Evolutionary conservation across 495 filamentous ascomycete species (phyloP).

Genomic region (Extremus antarcticus): DNA sequence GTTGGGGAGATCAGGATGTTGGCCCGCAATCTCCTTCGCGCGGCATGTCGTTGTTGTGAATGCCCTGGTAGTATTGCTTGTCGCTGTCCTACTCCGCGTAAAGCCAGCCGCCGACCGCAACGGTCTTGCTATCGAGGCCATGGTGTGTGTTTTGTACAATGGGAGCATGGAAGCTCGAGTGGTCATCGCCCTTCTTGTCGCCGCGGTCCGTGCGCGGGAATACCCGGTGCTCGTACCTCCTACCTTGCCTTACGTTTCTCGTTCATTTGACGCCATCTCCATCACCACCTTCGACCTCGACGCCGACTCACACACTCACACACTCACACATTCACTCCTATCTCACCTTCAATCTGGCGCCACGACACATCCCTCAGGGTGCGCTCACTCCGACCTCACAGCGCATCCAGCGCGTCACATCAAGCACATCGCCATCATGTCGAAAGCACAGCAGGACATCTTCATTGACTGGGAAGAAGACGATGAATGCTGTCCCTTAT

Average conservation of each 20-base stretch:
- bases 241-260: no score
- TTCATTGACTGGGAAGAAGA: conserved; percentile 98
- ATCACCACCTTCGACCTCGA: background rate
- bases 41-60: conserved; percentile 25
- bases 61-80: conserved; percentile 11
- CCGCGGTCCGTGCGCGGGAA: no score
- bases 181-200: no score
- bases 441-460: conserved; percentile 73
- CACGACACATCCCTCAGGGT: background rate
- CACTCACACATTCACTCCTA: background rate
- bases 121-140: conserved; percentile 1
- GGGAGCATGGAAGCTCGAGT: no score
- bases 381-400: background rate
- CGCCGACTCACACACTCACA: background rate
- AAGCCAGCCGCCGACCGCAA: conserved; percentile 6
- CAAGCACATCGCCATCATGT: conserved; percentile 32
- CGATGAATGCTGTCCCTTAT: conserved; percentile 57
- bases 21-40: conserved; percentile 21
- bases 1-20: conserved; percentile 28
- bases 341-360: background rate
- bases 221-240: no score
- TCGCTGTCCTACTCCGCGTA: background rate
- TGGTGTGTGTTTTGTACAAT: no score
- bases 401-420: background rate
- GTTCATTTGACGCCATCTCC: background rate